Evolutionary conservation across 495 filamentous ascomycete genomes (phyloP).

Genomic region (Jackrogersella minutella): DNA sequence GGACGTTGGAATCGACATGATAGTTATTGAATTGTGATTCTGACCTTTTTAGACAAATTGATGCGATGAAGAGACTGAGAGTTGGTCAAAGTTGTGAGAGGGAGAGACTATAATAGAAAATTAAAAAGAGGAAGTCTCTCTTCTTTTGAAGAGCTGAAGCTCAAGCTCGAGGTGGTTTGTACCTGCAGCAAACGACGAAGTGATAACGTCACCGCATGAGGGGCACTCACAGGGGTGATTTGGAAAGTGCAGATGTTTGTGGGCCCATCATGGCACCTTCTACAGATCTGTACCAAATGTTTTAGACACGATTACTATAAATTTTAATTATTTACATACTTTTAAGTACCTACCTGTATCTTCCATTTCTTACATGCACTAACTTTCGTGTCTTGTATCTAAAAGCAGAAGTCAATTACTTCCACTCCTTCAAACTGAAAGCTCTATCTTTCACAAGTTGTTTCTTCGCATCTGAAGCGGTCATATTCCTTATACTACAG

Average conservation of each 20-base stretch:
- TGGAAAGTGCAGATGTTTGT: constrained; percentile 11
- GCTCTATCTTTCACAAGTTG: no score
- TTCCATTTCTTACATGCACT: no score
- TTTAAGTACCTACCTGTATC: no score
- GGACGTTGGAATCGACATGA: constrained; percentile 64
- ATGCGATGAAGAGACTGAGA: background rate
- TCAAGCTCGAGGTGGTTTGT: constrained; percentile 25
- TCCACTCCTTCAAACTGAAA: background rate
- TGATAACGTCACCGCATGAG: constrained; percentile 41
- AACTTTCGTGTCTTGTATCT: background rate
- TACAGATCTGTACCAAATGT: background rate
- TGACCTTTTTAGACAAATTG: background rate
- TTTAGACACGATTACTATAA: constrained; percentile 1
- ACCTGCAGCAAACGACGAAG: constrained; percentile 40
- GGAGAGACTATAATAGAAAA: background rate
- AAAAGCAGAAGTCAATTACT: background rate
- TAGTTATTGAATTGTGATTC: background rate
- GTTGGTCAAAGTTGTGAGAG: background rate
- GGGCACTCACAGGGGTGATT: constrained; percentile 18
- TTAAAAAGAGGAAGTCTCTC: background rate
- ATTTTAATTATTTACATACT: no score
- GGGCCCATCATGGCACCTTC: background rate
- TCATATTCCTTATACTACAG: no score
- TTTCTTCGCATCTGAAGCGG: no score
- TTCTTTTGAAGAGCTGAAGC: constrained; percentile 12